Percentiles rank a stretch among this genome's conserved stretches.
Evolutionary conservation across 305 asterid genomes (phyloP).

Genomic region (Ilex paraguariensis): DNA sequence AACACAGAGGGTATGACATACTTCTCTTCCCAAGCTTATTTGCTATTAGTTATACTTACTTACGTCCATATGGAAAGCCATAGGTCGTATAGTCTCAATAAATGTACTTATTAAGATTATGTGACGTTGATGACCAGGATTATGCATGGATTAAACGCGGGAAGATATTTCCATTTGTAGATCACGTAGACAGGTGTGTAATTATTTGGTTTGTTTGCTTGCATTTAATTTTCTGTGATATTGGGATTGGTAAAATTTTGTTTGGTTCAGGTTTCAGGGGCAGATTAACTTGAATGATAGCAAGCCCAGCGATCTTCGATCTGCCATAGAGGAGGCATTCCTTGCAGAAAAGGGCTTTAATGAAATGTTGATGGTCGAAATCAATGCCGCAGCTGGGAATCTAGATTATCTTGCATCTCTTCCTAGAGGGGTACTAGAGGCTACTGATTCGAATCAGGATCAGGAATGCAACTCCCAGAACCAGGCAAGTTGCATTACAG

Average conservation of each 20-base stretch:
- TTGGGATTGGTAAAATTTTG: constrained; percentile 15
- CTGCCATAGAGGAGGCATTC: constrained; percentile 96
- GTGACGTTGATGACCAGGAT: constrained; percentile 55
- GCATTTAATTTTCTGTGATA: constrained; percentile 6
- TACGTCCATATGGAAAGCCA: too few species aligned
- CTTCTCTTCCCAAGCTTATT: constrained; percentile 9
- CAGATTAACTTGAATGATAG: constrained; percentile 82
- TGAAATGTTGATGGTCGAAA: constrained; percentile 90
- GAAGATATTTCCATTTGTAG: constrained; percentile 86
- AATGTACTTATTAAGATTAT: constrained; percentile 11
- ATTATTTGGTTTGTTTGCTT: constrained; percentile 2
- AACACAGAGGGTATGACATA: constrained; percentile 76
- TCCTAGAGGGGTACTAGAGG: constrained; percentile 62
- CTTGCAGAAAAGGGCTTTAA: constrained; percentile 79
- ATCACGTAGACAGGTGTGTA: constrained; percentile 80
- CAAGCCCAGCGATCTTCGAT: constrained; percentile 68
- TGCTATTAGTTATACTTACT: not conserved
- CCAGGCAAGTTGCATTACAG: constrained; percentile 37
- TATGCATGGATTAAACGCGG: constrained; percentile 91
- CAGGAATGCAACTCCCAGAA: constrained; percentile 50
- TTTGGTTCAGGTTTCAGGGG: constrained; percentile 78
- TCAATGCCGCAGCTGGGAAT: constrained; percentile 88
- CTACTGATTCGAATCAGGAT: constrained; percentile 55
- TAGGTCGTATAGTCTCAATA: not conserved
- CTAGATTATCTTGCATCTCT: constrained; percentile 65